Evolutionary conservation across 2,329 filamentous ascomycete species (phyloP), one percentile per base, ranked within the genome.

Genomic region (Penicillium fuscoglaucum): DNA sequence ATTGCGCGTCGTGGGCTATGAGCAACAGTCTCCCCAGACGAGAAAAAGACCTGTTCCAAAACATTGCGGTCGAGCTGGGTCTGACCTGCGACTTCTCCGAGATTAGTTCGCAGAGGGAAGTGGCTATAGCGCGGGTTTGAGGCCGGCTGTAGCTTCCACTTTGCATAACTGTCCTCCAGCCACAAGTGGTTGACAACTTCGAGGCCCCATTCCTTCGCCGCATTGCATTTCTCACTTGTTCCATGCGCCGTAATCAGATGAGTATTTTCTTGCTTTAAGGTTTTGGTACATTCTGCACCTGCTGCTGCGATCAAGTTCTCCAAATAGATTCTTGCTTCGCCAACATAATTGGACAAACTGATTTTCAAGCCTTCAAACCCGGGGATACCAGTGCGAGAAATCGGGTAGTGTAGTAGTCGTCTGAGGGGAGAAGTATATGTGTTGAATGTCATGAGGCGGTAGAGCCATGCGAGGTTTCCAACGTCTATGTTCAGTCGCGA

Each of bases 141-240:
- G 24, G 93, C 78, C 0, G 85, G 84, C 71, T 91, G 89, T 58
- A 89, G 79, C 69, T 90, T 84, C 79, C 92, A 96, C 72, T 90
- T 91, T 1, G 93, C 91, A 71, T 98, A 99, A 75, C 92, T 96
- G 71, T 99, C 95, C 74, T 99, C 95, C 46, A 99, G 83, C 95
- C 95, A 99, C 0, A 99, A 82, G 72, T 99, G 95, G 73, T 98
- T 99, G 67, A 96, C 81, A 67, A 96, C 89, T 57, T 91, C 80
- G 55, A 98, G 88, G 53, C 89, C 89, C 95, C 95, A 99, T 76
- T 98, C 95, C 61, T 86, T 85, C 0, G 95, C 95, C 1, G 95
- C 95, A 39, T 89, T 87, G 73, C 90, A 97, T 76, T 99, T 99
- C 71, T 98, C 95, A 70, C 93, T 96, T 57, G 87, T 86, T 58